Percentiles rank a stretch among this genome's conserved stretches.
These are phyloP conservation scores for Gnetum montanum DNA, from an alignment of 75 land plant genomes.

Conservation along the genomic window DNA sequence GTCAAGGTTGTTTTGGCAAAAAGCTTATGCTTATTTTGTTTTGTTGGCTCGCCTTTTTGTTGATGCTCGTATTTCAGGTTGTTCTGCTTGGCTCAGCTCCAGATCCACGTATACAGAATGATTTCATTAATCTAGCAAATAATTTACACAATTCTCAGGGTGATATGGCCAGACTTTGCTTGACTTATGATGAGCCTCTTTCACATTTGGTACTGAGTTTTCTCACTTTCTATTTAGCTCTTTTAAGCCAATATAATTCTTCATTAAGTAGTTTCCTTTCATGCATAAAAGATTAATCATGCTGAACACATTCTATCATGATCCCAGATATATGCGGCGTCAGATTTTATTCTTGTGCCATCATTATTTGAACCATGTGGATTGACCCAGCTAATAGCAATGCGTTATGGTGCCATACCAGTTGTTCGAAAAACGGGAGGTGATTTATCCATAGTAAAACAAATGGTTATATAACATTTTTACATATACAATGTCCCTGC, in stretches of 20 bases:
- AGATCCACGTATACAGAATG: constrained; percentile 86
- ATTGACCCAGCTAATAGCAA: constrained; percentile 81
- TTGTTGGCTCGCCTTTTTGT: no score
- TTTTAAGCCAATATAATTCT: not conserved
- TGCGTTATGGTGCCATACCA: constrained; percentile 96
- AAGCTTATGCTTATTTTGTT: no score
- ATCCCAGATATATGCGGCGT: constrained; percentile 97
- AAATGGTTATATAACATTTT: not conserved
- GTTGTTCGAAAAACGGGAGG: constrained; percentile 99
- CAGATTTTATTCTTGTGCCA: constrained; percentile 88
- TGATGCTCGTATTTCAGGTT: constrained; percentile 50
- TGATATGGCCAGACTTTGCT: constrained; percentile 58
- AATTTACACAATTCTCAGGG: constrained; percentile 51
- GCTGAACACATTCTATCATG: not conserved
- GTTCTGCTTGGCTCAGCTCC: constrained; percentile 91
- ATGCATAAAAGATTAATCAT: not conserved
- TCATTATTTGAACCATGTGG: constrained; percentile 99
- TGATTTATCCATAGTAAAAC: constrained; percentile 7
- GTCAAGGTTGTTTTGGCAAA: no score
- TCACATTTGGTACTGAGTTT: constrained; percentile 70
- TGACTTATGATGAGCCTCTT: constrained; percentile 88
- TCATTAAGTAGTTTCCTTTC: not conserved
- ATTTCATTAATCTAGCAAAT: constrained; percentile 67
- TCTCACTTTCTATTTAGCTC: no score
- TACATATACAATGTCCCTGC: not conserved